These are phyloP conservation scores for Pseudogymnoascus sp. DNA, from an alignment of 2,329 filamentous ascomycete species.

Conservation along the genomic window DNA sequence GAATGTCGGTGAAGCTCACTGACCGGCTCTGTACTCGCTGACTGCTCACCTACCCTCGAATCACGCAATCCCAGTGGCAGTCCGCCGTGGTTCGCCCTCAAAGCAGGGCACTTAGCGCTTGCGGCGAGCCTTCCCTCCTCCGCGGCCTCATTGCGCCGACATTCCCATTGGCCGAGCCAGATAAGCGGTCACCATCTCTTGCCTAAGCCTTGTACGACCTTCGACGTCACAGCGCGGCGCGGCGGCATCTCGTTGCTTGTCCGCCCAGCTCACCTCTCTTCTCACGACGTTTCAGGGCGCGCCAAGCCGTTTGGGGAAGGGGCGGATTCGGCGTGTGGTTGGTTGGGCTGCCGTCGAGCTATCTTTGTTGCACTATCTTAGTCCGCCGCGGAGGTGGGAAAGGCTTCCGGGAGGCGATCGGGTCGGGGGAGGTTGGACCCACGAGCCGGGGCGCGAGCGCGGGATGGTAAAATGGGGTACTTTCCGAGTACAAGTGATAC, in stretches of 20 bases:
- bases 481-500: not conserved
- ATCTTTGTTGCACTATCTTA: slow-evolving; percentile 1
- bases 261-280: not conserved
- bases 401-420: not conserved
- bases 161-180: not conserved
- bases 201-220: not conserved
- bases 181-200: not conserved
- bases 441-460: slow-evolving; percentile 7
- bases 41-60: not conserved
- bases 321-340: not conserved
- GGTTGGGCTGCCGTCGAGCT: not conserved
- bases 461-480: slow-evolving; percentile 4
- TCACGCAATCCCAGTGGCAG: not conserved
- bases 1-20: not conserved
- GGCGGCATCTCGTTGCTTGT: not conserved
- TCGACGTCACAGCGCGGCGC: slow-evolving; percentile 2
- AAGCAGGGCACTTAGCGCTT: slow-evolving; percentile 2
- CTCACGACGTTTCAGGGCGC: not conserved
- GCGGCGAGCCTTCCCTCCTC: slow-evolving; percentile 13
- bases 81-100: not conserved
- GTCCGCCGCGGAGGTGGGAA: not conserved
- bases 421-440: not conserved
- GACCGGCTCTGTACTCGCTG: not conserved
- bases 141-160: not conserved
- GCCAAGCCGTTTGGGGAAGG: slow-evolving; percentile 3